Percentiles rank a stretch among this genome's conserved stretches.
Evolutionary conservation across 2,329 filamentous ascomycete species (phyloP).

Genomic region (Colletotrichum plurivorum): DNA sequence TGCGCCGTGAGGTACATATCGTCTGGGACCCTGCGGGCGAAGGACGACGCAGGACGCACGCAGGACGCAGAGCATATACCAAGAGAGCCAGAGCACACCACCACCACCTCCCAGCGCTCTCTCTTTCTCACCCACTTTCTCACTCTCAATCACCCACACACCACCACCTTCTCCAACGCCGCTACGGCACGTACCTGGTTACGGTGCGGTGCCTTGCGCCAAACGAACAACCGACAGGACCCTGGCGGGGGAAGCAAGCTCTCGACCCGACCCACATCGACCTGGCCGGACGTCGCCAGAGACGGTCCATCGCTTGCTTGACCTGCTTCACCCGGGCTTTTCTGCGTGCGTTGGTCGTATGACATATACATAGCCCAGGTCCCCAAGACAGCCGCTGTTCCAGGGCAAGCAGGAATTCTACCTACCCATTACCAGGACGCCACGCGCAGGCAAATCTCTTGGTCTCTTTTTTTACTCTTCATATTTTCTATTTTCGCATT

Average conservation of each 20-base stretch:
- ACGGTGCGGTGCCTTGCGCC: conserved; percentile 13
- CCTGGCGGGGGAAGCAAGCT: background rate
- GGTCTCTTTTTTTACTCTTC: too few relatives aligned
- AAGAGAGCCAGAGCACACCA: conserved; percentile 21
- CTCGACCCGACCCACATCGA: background rate
- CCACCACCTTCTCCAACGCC: background rate
- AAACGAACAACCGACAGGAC: conserved; percentile 21
- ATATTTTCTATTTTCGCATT: too few relatives aligned
- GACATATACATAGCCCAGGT: conserved; percentile 35
- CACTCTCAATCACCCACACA: conserved; percentile 4
- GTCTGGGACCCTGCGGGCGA: conserved; percentile 34
- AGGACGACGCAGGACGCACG: conserved; percentile 1
- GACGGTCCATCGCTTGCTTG: conserved; percentile 11
- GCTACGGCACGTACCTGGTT: conserved; percentile 2
- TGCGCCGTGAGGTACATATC: conserved; percentile 40
- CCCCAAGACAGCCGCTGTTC: conserved; percentile 18
- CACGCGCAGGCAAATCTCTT: background rate
- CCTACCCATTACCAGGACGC: conserved; percentile 7
- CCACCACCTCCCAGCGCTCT: conserved; percentile 1
- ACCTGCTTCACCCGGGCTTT: conserved; percentile 8
- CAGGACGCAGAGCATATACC: background rate
- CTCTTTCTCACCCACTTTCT: background rate
- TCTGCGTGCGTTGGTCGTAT: conserved; percentile 23
- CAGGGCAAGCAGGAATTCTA: conserved; percentile 1
- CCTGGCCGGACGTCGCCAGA: conserved; percentile 5